phyloP scores from a whole-genome alignment of 108 stramenopile species.

The Pelagomonas calceolata region DNA sequence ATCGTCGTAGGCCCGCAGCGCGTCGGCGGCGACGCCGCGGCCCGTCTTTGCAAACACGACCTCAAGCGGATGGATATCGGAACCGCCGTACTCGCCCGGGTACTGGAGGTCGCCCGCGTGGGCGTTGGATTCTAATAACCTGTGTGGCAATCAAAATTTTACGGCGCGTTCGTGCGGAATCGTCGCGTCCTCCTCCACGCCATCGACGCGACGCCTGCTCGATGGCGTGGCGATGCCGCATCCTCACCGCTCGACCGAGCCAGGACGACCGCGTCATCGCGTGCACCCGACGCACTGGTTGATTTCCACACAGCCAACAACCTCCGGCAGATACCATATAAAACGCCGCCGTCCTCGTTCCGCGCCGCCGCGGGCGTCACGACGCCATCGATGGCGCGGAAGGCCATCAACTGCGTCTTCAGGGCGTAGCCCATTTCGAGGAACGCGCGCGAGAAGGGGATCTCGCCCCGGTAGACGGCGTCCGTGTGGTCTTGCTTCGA shows the following conservation, averaged over 20 bases:
- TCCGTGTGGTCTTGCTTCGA: background rate
- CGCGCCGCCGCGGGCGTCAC: background rate
- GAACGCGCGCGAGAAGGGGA: background rate
- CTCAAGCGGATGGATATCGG: background rate
- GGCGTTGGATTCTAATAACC: background rate
- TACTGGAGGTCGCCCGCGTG: background rate
- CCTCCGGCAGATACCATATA: background rate
- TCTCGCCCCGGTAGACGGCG: background rate
- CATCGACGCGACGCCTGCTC: too few relatives aligned
- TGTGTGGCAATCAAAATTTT: too few relatives aligned
- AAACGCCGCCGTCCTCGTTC: background rate
- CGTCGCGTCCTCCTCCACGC: too few relatives aligned
- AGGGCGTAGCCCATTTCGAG: background rate
- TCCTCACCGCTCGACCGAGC: too few relatives aligned
- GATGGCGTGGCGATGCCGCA: too few relatives aligned
- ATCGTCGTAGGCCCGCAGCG: background rate
- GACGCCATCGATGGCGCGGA: background rate
- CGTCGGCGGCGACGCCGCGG: background rate
- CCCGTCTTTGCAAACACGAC: background rate
- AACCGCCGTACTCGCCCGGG: background rate
- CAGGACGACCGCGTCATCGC: too few relatives aligned
- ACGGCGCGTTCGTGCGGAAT: too few relatives aligned
- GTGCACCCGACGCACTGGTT: too few relatives aligned
- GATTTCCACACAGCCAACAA: too few relatives aligned
- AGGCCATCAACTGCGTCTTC: background rate